Evolutionary conservation across 2,329 filamentous ascomycete species (phyloP).

Genomic region (Sporothrix luriei): DNA sequence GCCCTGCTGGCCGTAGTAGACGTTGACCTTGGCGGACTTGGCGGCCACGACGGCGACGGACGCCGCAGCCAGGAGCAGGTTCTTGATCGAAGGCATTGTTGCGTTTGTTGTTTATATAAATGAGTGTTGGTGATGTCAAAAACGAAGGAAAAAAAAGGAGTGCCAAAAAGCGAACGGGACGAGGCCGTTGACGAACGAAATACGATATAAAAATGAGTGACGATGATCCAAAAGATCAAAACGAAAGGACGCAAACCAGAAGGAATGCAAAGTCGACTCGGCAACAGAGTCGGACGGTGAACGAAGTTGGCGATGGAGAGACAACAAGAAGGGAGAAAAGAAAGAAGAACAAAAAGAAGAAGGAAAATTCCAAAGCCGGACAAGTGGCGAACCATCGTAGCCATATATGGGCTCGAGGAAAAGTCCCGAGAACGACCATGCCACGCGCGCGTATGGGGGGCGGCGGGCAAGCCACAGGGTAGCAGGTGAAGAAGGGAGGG

Average conservation of each 20-base stretch:
- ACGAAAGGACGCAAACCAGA: slow-evolving; percentile 37
- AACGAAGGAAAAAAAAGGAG: neutral
- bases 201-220: slow-evolving; percentile 25
- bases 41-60: slow-evolving; percentile 38
- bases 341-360: slow-evolving; percentile 20
- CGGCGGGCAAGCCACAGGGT: neutral
- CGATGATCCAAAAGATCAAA: slow-evolving; percentile 34
- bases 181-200: slow-evolving; percentile 19
- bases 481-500: neutral
- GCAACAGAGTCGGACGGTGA: slow-evolving; percentile 26
- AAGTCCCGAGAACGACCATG: neutral
- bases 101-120: neutral
- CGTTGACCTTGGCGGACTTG: slow-evolving; percentile 39
- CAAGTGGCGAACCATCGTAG: slow-evolving; percentile 9
- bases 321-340: neutral
- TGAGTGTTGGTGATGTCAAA: neutral
- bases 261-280: slow-evolving; percentile 34
- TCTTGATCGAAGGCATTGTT: slow-evolving; percentile 36
- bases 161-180: slow-evolving; percentile 7
- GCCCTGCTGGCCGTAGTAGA: slow-evolving; percentile 44
- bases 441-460: neutral
- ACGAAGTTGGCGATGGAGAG: slow-evolving; percentile 20
- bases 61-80: slow-evolving; percentile 39
- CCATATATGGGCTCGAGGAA: slow-evolving; percentile 25
- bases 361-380: slow-evolving; percentile 6